phyloP scores from a whole-genome alignment of 2,329 filamentous ascomycete species.

The Thermothelomyces thermophilus region DNA sequence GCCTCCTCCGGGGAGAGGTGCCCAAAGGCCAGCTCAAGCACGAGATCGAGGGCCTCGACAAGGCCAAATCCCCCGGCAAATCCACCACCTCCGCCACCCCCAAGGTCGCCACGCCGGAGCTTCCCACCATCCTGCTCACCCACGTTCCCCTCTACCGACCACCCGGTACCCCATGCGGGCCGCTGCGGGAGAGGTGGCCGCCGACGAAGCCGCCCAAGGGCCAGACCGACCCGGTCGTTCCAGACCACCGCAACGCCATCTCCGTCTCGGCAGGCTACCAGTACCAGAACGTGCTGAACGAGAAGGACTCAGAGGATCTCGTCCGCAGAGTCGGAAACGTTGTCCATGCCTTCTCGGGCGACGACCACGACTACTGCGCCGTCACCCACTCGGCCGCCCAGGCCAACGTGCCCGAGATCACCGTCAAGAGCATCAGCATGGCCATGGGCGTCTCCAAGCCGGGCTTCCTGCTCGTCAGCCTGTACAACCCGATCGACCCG shows the following conservation, averaged over 20 bases:
- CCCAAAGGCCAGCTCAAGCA: constrained; percentile 53
- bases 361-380: constrained; percentile 98
- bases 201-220: constrained; percentile 57
- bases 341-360: constrained; percentile 82
- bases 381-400: constrained; percentile 67
- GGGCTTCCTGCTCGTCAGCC: constrained; percentile 78
- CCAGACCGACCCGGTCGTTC: constrained; percentile 45
- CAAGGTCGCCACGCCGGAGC: constrained; percentile 46
- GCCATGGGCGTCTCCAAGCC: constrained; percentile 89
- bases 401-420: constrained; percentile 69
- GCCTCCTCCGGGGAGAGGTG: constrained; percentile 53
- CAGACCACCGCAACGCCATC: constrained; percentile 72
- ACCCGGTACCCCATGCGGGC: constrained; percentile 80
- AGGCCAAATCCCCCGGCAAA: constrained; percentile 34
- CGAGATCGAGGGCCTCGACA: constrained; percentile 50
- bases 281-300: constrained; percentile 88
- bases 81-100: constrained; percentile 31
- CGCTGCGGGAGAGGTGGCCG: constrained; percentile 75
- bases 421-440: constrained; percentile 92
- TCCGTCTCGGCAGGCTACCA: constrained; percentile 76
- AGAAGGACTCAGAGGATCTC: constrained; percentile 67
- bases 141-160: constrained; percentile 86
- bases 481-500: constrained; percentile 81
- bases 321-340: constrained; percentile 75
- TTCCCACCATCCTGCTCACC: constrained; percentile 83